Conservation (phyloP, 352 stramenopile genomes). For the Aphanomyces euteiches region DNA sequence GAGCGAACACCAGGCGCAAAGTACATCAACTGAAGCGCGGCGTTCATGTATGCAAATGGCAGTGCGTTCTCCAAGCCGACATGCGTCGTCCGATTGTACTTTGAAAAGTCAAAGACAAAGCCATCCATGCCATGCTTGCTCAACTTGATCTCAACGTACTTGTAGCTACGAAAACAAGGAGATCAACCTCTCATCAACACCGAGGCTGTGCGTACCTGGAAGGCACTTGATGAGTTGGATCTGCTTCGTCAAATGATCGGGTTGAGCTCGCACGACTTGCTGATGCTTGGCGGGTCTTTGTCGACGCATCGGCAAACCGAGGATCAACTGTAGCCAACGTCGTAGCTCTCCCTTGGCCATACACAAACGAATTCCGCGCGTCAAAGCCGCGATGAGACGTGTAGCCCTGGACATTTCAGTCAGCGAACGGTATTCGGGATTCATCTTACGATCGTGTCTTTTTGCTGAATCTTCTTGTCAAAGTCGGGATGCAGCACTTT, state of each 20-base stretch:
- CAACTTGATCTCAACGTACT: conserved; percentile 31
- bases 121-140: conserved; percentile 30
- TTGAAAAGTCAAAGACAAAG: conserved; percentile 32
- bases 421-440: background rate
- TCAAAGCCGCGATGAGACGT: conserved; percentile 14
- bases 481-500: conserved; percentile 25
- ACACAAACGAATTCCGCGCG: conserved; percentile 26
- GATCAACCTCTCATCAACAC: background rate
- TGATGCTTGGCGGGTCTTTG: background rate
- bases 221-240: conserved; percentile 21
- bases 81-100: conserved; percentile 25
- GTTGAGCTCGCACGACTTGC: background rate
- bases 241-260: conserved; percentile 28
- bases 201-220: background rate
- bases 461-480: conserved; percentile 20
- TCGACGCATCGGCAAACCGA: conserved; percentile 16
- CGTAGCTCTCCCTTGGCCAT: conserved; percentile 7
- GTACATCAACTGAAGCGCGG: conserved; percentile 28
- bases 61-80: conserved; percentile 30
- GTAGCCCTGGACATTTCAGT: conserved; percentile 10
- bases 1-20: conserved; percentile 17
- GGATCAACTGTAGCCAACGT: conserved; percentile 25
- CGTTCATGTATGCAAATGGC: conserved; percentile 31
- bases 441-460: conserved; percentile 24
- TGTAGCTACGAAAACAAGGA: conserved; percentile 21